phyloP scores from a whole-genome alignment of 1,139 yeast species.

The Yamadazyma mexicana region DNA sequence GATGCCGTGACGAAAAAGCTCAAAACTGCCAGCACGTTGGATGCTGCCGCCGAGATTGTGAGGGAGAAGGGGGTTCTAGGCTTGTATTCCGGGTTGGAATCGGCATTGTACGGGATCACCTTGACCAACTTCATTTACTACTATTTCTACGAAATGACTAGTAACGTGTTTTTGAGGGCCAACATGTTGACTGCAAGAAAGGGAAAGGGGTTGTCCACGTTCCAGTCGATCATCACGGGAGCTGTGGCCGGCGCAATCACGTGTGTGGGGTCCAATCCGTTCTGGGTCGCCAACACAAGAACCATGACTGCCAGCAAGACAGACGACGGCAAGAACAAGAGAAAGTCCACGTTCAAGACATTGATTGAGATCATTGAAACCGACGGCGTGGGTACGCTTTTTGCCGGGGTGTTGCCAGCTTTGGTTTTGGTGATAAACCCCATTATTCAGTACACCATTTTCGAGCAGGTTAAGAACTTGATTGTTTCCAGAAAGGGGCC shows the following conservation, averaged over 20 bases:
- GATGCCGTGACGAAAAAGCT: constrained; percentile 18
- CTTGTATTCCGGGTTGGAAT: constrained; percentile 81
- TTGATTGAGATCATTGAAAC: constrained; percentile 61
- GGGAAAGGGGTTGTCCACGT: constrained; percentile 52
- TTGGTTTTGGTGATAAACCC: constrained; percentile 84
- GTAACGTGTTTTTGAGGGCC: constrained; percentile 52
- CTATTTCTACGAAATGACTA: constrained; percentile 79
- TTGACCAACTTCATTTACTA: constrained; percentile 87
- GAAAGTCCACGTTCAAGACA: constrained; percentile 49
- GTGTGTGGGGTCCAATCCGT: constrained; percentile 84
- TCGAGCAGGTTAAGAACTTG: constrained; percentile 77
- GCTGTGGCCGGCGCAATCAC: constrained; percentile 88
- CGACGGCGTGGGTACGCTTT: constrained; percentile 73
- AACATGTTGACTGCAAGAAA: constrained; percentile 24
- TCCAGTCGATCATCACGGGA: constrained; percentile 77
- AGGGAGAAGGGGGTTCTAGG: constrained; percentile 68
- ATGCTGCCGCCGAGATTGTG: constrained; percentile 48
- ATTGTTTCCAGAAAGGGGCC: constrained; percentile 56
- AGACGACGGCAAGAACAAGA: constrained; percentile 19
- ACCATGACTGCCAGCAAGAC: constrained; percentile 61
- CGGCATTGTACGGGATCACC: constrained; percentile 84
- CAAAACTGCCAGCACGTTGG: constrained; percentile 22
- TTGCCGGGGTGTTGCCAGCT: constrained; percentile 87
- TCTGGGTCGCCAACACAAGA: constrained; percentile 93
- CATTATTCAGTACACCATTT: constrained; percentile 86